A percentile compares a stretch with the other conserved stretches of the same genome.
Conservation (phyloP, 2,329 filamentous ascomycete species). For the Aspergillus phoenicis region DNA sequence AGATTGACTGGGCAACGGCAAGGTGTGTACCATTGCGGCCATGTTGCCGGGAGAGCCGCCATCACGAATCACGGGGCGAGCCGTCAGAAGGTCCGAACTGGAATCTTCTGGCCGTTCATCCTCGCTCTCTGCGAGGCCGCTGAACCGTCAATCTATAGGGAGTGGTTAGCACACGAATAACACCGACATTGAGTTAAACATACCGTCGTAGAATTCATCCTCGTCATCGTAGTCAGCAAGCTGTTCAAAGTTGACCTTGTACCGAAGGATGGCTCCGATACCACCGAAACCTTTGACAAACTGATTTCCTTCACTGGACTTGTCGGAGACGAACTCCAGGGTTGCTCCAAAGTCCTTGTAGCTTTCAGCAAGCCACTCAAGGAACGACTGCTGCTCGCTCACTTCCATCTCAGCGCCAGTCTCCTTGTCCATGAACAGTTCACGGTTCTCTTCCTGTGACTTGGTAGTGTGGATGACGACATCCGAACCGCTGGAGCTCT, state of each 20-base stretch:
- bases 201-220: slow-evolving; percentile 86
- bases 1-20: slow-evolving; percentile 35
- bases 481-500: slow-evolving; percentile 72
- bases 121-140: slow-evolving; percentile 86
- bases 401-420: slow-evolving; percentile 98
- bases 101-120: slow-evolving; percentile 69
- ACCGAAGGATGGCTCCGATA: slow-evolving; percentile 93
- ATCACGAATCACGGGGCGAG: slow-evolving; percentile 48
- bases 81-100: slow-evolving; percentile 57
- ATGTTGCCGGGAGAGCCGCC: slow-evolving; percentile 38
- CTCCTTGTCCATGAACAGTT: slow-evolving; percentile 90
- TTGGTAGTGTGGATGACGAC: slow-evolving; percentile 86
- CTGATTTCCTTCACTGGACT: slow-evolving; percentile 97
- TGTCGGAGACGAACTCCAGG: slow-evolving; percentile 96
- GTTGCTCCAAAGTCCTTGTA: slow-evolving; percentile 97
- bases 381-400: slow-evolving; percentile 81
- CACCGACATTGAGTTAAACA: slow-evolving; percentile 6
- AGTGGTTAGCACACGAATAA: slow-evolving; percentile 9
- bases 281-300: slow-evolving; percentile 99
- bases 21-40: slow-evolving; percentile 35
- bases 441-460: slow-evolving; percentile 75
- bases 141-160: slow-evolving; percentile 77
- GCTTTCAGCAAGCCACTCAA: slow-evolving; percentile 99
- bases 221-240: slow-evolving; percentile 88
- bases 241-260: slow-evolving; percentile 99